Evolutionary conservation across 2,329 filamentous ascomycete genomes (phyloP).

Genomic region (Davidsoniella eucalypti): DNA sequence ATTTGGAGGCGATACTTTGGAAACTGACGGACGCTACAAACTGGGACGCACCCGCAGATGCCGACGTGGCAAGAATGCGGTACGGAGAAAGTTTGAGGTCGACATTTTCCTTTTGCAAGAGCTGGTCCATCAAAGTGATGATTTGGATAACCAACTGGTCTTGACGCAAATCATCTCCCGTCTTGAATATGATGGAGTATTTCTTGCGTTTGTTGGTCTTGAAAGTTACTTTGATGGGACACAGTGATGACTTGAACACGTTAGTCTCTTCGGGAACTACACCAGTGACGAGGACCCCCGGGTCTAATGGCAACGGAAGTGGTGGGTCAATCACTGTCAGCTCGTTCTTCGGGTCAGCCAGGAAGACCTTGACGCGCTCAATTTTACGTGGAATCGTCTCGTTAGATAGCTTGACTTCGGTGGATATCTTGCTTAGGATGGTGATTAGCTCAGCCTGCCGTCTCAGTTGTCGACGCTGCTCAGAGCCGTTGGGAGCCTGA

Average conservation of each 20-base stretch:
- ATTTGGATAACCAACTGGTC: conserved; percentile 95
- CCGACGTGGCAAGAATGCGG: conserved; percentile 85
- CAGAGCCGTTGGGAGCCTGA: conserved; percentile 50
- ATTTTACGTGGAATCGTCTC: conserved; percentile 66
- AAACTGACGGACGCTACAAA: conserved; percentile 80
- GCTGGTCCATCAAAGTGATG: conserved; percentile 92
- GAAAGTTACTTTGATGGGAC: conserved; percentile 81
- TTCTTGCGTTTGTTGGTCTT: conserved; percentile 59
- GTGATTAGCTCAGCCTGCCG: conserved; percentile 82
- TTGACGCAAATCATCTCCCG: conserved; percentile 87
- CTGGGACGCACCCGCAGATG: conserved; percentile 77
- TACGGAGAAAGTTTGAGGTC: conserved; percentile 92
- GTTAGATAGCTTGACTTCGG: conserved; percentile 67
- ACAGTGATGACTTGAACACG: conserved; percentile 91
- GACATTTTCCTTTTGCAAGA: conserved; percentile 88
- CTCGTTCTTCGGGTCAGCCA: conserved; percentile 83
- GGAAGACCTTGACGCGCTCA: conserved; percentile 66
- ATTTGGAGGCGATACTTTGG: conserved; percentile 68
- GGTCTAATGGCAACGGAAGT: conserved; percentile 75
- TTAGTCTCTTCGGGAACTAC: conserved; percentile 70
- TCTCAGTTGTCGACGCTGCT: conserved; percentile 58
- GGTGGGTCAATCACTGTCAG: conserved; percentile 69
- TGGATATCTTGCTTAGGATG: conserved; percentile 73
- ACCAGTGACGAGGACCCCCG: conserved; percentile 60
- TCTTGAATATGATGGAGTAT: conserved; percentile 94